Percentiles rank a stretch among this genome's conserved stretches.
These are phyloP conservation scores for Eleusine coracana DNA, from an alignment of 176 grass and related monocot species.

Conservation along the genomic window DNA sequence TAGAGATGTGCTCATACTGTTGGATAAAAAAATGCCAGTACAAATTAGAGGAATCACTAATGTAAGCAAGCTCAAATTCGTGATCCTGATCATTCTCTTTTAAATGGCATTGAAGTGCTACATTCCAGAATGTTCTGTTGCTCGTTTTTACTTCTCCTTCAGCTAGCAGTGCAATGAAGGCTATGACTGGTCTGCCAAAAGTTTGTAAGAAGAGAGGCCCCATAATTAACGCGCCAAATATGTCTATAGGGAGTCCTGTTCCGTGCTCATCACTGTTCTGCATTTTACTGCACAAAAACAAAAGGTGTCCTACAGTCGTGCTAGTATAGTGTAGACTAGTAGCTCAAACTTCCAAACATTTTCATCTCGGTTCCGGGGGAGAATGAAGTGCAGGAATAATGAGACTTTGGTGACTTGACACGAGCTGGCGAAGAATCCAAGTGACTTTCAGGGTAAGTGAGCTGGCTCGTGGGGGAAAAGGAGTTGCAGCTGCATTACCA, in stretches of 20 bases:
- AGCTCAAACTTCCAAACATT: conserved; percentile 48
- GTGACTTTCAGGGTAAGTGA: conserved; percentile 29
- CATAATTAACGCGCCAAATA: conserved; percentile 41
- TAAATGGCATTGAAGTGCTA: conserved; percentile 8
- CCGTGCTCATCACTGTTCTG: conserved; percentile 29
- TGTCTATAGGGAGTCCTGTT: background rate
- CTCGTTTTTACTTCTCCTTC: background rate
- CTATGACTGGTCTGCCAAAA: conserved; percentile 21
- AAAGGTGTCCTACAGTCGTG: conserved; percentile 20
- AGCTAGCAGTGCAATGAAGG: conserved; percentile 36
- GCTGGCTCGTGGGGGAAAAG: conserved; percentile 35
- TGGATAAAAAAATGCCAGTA: background rate
- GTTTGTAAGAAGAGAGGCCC: conserved; percentile 23
- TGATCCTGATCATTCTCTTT: background rate
- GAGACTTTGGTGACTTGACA: conserved; percentile 47
- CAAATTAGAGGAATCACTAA: background rate
- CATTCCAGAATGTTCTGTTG: conserved; percentile 33
- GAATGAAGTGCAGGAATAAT: conserved; percentile 46
- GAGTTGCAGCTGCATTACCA: conserved; percentile 5
- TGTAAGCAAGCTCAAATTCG: background rate
- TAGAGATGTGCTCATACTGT: background rate
- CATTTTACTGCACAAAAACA: conserved; percentile 32
- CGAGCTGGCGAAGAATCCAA: conserved; percentile 39
- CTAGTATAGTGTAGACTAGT: background rate
- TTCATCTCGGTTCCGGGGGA: conserved; percentile 23